Evolutionary conservation across 129 eudicot species (phyloP), one percentile per base, ranked within the genome.

Genomic region (Saposhnikovia divaricata): DNA sequence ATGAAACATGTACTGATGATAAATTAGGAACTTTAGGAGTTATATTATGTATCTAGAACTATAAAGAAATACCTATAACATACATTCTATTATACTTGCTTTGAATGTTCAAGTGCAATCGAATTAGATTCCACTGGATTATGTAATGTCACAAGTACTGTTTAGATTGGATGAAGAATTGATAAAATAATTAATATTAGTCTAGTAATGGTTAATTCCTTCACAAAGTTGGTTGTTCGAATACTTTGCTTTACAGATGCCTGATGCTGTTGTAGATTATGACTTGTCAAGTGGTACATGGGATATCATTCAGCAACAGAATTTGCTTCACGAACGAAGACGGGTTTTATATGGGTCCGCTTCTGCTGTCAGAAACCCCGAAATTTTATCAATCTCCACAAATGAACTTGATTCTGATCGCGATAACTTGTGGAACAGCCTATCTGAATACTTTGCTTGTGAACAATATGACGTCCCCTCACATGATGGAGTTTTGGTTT

Each of bases 211-310:
- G 46, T 23, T 23, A 37, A 31, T 42, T 37, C 25, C 74, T 82
- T 69, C 72, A 71, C 37, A 71, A 38, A 59, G n/a, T n/a, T 28
- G 39, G 74, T 42, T 23, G 9, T 40, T 18, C 43, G 9, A 43
- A 14, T 63, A 28, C 71, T 83, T 66, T 55, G 23, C n/a, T 77
- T 66, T 76, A 50, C 84, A 95, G 97, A 95, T 95, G 97, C 98
- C 98, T 53, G 98, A 92, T 87, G 98, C 98, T 10, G 90, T 92
- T 27, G 97, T 92, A 66, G 97, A 95, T 78, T 95, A 95, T 85
- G 89, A 90, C 75, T 83, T 95, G 76, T 86, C 87, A 78, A 92
- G 83, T 42, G 89, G 97, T 72, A 90, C 88, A 61, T 92, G 92
- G 91, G 88, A 89, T 68, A 90, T 90, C 63, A 85, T 92, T 80